A percentile compares a stretch with the other conserved stretches of the same genome.
Conservation (phyloP, 78 protist genomes). For the Ministeria vibrans region DNA sequence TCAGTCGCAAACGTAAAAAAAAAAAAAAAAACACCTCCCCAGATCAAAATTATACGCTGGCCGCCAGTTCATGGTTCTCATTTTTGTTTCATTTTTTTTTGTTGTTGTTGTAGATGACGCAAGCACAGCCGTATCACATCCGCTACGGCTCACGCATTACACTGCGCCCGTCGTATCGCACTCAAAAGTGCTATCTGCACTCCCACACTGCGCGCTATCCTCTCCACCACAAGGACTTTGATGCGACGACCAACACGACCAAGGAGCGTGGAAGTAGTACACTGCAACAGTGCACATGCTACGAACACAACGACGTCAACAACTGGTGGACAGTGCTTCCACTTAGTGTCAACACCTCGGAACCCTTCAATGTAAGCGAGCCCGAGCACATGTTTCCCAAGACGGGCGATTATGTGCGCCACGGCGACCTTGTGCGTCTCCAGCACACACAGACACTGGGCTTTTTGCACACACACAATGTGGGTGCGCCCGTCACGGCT, state of each 20-base stretch:
- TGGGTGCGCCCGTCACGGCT: background rate
- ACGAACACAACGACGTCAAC: background rate
- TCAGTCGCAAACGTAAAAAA: background rate
- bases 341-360: too few relatives aligned
- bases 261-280: background rate
- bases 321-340: background rate
- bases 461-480: background rate
- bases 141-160: background rate
- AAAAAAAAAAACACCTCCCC: too few relatives aligned
- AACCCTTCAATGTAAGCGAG: too few relatives aligned
- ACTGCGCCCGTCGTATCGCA: background rate
- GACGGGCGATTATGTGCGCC: background rate
- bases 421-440: background rate
- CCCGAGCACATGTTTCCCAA: too few relatives aligned
- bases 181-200: background rate
- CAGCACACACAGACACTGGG: background rate
- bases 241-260: background rate
- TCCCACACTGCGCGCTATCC: background rate
- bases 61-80: background rate
- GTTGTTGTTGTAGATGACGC: background rate
- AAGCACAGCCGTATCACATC: too few relatives aligned
- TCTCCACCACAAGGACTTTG: background rate
- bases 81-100: background rate
- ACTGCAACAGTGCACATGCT: background rate
- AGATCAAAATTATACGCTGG: background rate